A percentile compares a stretch with the other conserved stretches of the same genome.
These are phyloP conservation scores for Chalaropsis thielavioides DNA, from an alignment of 2,329 filamentous ascomycete genomes.

Conservation along the genomic window DNA sequence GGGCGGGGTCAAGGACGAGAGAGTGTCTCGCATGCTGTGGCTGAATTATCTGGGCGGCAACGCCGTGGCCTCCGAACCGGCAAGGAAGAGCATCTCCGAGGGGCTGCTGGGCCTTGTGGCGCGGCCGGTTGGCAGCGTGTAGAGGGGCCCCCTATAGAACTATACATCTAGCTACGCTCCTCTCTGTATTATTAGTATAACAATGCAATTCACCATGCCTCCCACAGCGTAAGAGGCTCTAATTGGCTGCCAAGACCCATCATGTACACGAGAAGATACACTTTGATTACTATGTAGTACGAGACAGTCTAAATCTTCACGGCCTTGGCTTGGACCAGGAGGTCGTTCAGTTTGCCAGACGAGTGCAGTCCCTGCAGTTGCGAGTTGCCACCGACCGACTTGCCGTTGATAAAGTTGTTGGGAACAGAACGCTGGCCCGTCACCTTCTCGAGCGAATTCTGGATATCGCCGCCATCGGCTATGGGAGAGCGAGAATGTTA, in stretches of 20 bases:
- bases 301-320: constrained; percentile 27
- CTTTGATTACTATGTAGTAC: constrained; percentile 12
- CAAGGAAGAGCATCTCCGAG: constrained; percentile 67
- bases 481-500: constrained; percentile 6
- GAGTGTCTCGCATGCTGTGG: constrained; percentile 72
- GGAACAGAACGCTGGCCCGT: constrained; percentile 79
- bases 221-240: too few species aligned
- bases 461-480: constrained; percentile 74
- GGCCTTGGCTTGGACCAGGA: constrained; percentile 32
- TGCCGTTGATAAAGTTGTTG: constrained; percentile 81
- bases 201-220: constrained; percentile 17
- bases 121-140: constrained; percentile 73
- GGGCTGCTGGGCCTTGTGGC: constrained; percentile 81
- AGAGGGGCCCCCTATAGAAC: background rate
- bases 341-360: constrained; percentile 27
- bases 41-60: constrained; percentile 77
- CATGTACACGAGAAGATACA: background rate
- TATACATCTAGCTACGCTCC: constrained; percentile 31
- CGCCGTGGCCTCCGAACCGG: constrained; percentile 72
- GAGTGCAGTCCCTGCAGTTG: constrained; percentile 52
- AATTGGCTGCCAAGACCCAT: background rate
- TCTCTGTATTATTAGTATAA: constrained; percentile 31
- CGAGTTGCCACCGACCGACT: constrained; percentile 95
- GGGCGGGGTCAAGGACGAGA: constrained; percentile 62
- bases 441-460: constrained; percentile 67